A percentile compares a stretch with the other conserved stretches of the same genome.
These are phyloP conservation scores for Wilhelminamyces savonicus DNA, from an alignment of 805 yeast genomes.

Conservation along the genomic window DNA sequence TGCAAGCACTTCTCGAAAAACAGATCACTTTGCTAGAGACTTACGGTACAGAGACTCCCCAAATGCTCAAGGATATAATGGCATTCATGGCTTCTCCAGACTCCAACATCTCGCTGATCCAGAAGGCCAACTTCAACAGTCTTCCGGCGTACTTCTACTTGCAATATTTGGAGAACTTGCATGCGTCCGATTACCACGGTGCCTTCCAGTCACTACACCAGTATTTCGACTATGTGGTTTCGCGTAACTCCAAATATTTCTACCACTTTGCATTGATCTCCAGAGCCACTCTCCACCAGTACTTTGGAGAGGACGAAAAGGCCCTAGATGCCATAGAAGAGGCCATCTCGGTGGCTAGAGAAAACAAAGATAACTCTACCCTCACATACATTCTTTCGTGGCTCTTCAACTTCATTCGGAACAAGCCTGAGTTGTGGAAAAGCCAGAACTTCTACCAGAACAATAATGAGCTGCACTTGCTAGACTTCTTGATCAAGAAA, in stretches of 20 bases:
- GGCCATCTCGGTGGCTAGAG: slow-evolving; percentile 83
- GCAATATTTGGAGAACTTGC: slow-evolving; percentile 53
- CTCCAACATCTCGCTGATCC: slow-evolving; percentile 33
- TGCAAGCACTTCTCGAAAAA: slow-evolving; percentile 42
- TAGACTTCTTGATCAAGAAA: slow-evolving; percentile 53
- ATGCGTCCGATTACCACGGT: slow-evolving; percentile 55
- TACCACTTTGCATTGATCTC: slow-evolving; percentile 76
- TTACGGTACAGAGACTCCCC: slow-evolving; percentile 46
- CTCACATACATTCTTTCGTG: slow-evolving; percentile 68
- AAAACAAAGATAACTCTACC: slow-evolving; percentile 68
- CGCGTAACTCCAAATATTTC: slow-evolving; percentile 53
- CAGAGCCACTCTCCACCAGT: slow-evolving; percentile 64
- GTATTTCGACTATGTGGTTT: slow-evolving; percentile 73
- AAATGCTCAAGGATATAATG: slow-evolving; percentile 35
- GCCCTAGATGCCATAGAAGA: slow-evolving; percentile 80
- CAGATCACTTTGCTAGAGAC: slow-evolving; percentile 50
- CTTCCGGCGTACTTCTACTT: slow-evolving; percentile 46
- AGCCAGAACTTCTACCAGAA: slow-evolving; percentile 39
- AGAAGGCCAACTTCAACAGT: slow-evolving; percentile 22
- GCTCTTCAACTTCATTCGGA: slow-evolving; percentile 64
- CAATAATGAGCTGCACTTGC: slow-evolving; percentile 55
- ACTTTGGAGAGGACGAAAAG: slow-evolving; percentile 57
- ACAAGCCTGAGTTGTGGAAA: slow-evolving; percentile 53
- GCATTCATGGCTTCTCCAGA: slow-evolving; percentile 37
- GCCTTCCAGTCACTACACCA: slow-evolving; percentile 45